Conservation (phyloP, 495 filamentous ascomycete species). For the Cercophora newfieldiana region DNA sequence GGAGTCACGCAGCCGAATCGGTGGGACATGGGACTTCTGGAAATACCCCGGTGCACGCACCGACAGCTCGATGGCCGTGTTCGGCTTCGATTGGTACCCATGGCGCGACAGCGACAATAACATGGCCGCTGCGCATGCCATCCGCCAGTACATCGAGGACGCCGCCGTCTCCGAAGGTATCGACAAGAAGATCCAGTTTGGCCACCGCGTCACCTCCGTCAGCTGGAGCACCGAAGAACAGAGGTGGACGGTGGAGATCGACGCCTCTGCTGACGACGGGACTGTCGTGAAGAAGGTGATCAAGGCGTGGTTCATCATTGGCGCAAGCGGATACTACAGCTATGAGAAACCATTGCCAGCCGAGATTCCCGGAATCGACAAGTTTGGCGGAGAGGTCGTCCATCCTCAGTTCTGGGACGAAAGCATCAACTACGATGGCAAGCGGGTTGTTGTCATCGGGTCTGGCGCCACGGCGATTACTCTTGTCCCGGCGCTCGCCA, state of each 20-base stretch:
- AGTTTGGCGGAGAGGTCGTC: slow-evolving; percentile 56
- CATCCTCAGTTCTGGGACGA: slow-evolving; percentile 67
- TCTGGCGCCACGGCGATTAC: slow-evolving; percentile 61
- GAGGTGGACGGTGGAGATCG: slow-evolving; percentile 61
- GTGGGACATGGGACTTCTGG: slow-evolving; percentile 75
- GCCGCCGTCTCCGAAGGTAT: slow-evolving; percentile 61
- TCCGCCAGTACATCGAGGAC: slow-evolving; percentile 63
- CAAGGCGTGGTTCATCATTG: slow-evolving; percentile 58
- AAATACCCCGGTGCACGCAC: slow-evolving; percentile 69
- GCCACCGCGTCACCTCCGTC: slow-evolving; percentile 54
- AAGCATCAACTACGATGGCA: slow-evolving; percentile 49
- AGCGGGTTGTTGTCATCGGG: slow-evolving; percentile 57
- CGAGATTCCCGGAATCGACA: slow-evolving; percentile 59
- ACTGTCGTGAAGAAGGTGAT: slow-evolving; percentile 40
- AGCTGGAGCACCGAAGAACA: slow-evolving; percentile 63
- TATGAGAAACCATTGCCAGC: slow-evolving; percentile 59
- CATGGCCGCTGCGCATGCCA: slow-evolving; percentile 61
- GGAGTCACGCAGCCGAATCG: slow-evolving; percentile 59
- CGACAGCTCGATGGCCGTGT: slow-evolving; percentile 67
- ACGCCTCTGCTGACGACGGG: slow-evolving; percentile 40
- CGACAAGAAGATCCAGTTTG: slow-evolving; percentile 59
- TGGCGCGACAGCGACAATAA: slow-evolving; percentile 56
- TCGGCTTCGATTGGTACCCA: slow-evolving; percentile 67
- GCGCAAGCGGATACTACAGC: slow-evolving; percentile 68
- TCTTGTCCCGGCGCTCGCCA: slow-evolving; percentile 50